Percentiles rank a stretch among this genome's conserved stretches.
These are phyloP conservation scores for Calycina marina DNA, from an alignment of 2,329 filamentous ascomycete species.

Conservation along the genomic window DNA sequence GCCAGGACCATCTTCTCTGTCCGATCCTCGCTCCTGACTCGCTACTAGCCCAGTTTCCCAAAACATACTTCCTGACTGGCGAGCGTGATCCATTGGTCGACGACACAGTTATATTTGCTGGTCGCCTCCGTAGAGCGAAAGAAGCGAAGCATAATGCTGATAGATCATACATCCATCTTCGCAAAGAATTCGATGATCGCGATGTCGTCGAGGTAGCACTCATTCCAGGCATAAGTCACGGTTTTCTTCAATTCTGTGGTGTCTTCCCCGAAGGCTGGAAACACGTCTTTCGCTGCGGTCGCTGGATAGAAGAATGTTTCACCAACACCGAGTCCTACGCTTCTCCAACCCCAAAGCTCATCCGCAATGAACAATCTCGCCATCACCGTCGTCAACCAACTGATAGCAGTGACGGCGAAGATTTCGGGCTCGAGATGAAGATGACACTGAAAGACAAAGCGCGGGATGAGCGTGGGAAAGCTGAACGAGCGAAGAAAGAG, in stretches of 20 bases:
- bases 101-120: slow-evolving; percentile 92
- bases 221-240: slow-evolving; percentile 81
- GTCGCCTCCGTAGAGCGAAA: slow-evolving; percentile 69
- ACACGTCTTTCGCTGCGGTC: slow-evolving; percentile 62
- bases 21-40: slow-evolving; percentile 80
- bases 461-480: slow-evolving; percentile 24
- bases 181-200: slow-evolving; percentile 50
- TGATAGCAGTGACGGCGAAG: slow-evolving; percentile 50
- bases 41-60: slow-evolving; percentile 75
- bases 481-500: slow-evolving; percentile 30
- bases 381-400: slow-evolving; percentile 3
- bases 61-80: slow-evolving; percentile 85
- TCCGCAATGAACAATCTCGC: slow-evolving; percentile 4
- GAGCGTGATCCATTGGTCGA: slow-evolving; percentile 93
- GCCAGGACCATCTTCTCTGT: slow-evolving; percentile 77
- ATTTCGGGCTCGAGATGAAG: slow-evolving; percentile 68
- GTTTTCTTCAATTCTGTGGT: slow-evolving; percentile 81
- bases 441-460: slow-evolving; percentile 28
- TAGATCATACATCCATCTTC: slow-evolving; percentile 36
- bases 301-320: slow-evolving; percentile 75
- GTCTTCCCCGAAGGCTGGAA: slow-evolving; percentile 86
- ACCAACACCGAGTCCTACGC: slow-evolving; percentile 29
- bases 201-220: slow-evolving; percentile 70
- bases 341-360: slow-evolving; percentile 16
- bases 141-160: slow-evolving; percentile 34